Evolutionary conservation across 2,329 filamentous ascomycete species (phyloP).

Genomic region (Pseudogymnoascus verrucosus): DNA sequence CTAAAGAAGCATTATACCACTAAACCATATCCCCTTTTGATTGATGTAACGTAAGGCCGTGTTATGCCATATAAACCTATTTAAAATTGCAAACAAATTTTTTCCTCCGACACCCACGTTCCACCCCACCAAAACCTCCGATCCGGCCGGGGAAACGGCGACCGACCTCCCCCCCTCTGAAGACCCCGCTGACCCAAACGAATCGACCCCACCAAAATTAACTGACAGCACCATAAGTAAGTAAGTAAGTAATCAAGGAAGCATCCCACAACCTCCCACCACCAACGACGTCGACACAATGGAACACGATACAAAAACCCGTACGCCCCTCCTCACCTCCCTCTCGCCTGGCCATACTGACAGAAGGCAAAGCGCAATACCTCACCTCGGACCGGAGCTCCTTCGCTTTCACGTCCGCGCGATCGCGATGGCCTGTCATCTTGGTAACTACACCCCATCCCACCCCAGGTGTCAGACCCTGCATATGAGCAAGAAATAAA

Average conservation of each 20-base stretch:
- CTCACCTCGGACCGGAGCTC: slow-evolving; percentile 74
- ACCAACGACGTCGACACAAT: slow-evolving; percentile 34
- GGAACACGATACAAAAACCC: slow-evolving; percentile 67
- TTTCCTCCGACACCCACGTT: not conserved
- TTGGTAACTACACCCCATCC: slow-evolving; percentile 46
- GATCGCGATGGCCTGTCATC: slow-evolving; percentile 89
- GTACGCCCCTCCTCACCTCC: slow-evolving; percentile 38
- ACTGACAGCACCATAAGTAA: not conserved
- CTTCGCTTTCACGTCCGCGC: slow-evolving; percentile 78
- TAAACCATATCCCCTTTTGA: slow-evolving; percentile 4
- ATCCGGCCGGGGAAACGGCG: not conserved
- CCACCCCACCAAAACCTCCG: not conserved
- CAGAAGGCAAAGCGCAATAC: slow-evolving; percentile 53
- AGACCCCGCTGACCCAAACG: not conserved
- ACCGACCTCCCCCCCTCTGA: not conserved
- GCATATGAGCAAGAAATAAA: not conserved
- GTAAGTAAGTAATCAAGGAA: not conserved
- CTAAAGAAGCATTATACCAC: slow-evolving; percentile 6
- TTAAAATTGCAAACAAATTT: not conserved
- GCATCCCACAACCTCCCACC: not conserved
- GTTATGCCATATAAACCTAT: not conserved
- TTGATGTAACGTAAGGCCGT: not conserved
- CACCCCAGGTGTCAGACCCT: not conserved
- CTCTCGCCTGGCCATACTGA: not conserved
- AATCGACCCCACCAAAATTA: not conserved